Percentiles rank a stretch among this genome's conserved stretches.
Conservation (phyloP, 352 stramenopile genomes). For the Phytophthora crassamura region DNA sequence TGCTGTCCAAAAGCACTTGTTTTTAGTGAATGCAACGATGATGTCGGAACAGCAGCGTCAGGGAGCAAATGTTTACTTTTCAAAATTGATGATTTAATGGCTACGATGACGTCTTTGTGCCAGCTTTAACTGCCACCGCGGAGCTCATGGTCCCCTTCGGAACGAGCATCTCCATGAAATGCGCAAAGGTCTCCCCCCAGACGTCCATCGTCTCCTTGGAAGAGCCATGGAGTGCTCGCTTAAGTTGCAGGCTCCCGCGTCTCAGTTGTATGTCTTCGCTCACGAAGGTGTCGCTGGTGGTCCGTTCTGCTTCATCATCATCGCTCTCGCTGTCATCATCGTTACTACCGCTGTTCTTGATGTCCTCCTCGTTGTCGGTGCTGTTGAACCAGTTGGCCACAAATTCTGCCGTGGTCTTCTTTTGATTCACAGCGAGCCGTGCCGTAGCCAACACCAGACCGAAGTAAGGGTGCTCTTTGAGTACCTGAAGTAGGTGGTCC, state of each 20-base stretch:
- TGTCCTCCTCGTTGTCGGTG: slow-evolving; percentile 20
- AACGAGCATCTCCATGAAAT: slow-evolving; percentile 62
- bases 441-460: slow-evolving; percentile 51
- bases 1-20: too few relatives aligned
- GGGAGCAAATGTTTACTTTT: too few relatives aligned
- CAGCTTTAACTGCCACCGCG: not conserved
- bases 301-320: slow-evolving; percentile 4
- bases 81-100: too few relatives aligned
- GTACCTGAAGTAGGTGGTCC: slow-evolving; percentile 47
- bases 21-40: too few relatives aligned
- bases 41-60: too few relatives aligned
- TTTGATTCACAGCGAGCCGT: slow-evolving; percentile 42
- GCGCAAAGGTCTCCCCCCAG: slow-evolving; percentile 52
- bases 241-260: slow-evolving; percentile 24
- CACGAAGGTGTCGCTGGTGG: not conserved
- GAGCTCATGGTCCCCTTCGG: slow-evolving; percentile 41
- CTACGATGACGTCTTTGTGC: not conserved
- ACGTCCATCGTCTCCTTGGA: slow-evolving; percentile 23
- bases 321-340: slow-evolving; percentile 8
- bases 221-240: slow-evolving; percentile 12
- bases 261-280: slow-evolving; percentile 18
- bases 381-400: slow-evolving; percentile 18
- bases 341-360: not conserved
- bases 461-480: slow-evolving; percentile 47
- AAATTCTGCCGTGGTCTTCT: slow-evolving; percentile 51